These are phyloP conservation scores for Ascochyta lentis DNA, from an alignment of 2,329 filamentous ascomycete species.

Conservation along the genomic window DNA sequence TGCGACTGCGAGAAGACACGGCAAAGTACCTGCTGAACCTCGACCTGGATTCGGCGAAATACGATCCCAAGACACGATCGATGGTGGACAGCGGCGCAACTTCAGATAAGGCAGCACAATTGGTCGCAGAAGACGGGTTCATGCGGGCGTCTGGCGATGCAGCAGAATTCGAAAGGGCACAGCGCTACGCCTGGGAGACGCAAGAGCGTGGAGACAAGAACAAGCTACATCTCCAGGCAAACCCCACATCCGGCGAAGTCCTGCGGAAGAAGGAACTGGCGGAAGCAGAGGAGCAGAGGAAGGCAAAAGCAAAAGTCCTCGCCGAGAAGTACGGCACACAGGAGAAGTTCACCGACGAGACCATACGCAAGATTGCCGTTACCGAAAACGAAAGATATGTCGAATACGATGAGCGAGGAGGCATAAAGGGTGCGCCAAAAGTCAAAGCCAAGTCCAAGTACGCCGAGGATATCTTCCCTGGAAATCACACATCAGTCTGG, in stretches of 20 bases:
- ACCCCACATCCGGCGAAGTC: constrained; percentile 90
- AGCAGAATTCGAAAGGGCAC: constrained; percentile 87
- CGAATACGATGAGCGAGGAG: constrained; percentile 90
- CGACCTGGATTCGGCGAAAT: constrained; percentile 94
- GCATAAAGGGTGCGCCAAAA: constrained; percentile 86
- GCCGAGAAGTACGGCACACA: constrained; percentile 82
- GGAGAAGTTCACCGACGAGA: constrained; percentile 66
- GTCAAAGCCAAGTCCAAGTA: constrained; percentile 87
- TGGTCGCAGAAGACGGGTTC: constrained; percentile 94
- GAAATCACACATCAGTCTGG: constrained; percentile 94
- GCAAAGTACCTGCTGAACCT: constrained; percentile 96
- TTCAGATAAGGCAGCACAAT: constrained; percentile 76
- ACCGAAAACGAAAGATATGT: constrained; percentile 85
- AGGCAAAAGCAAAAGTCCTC: constrained; percentile 72
- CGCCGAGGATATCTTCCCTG: constrained; percentile 81
- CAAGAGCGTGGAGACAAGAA: constrained; percentile 83
- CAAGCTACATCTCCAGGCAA: constrained; percentile 89
- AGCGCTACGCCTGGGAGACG: constrained; percentile 91
- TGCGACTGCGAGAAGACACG: constrained; percentile 93
- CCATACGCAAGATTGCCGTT: constrained; percentile 71
- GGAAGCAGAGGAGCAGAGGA: constrained; percentile 72
- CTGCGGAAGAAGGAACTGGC: constrained; percentile 79
- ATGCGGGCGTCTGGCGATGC: constrained; percentile 89
- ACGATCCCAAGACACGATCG: constrained; percentile 93
- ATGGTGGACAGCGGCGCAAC: constrained; percentile 87